A percentile compares a stretch with the other conserved stretches of the same genome.
phyloP scores from a whole-genome alignment of 2,329 filamentous ascomycete genomes.

The Daldinia eschscholtzii region DNA sequence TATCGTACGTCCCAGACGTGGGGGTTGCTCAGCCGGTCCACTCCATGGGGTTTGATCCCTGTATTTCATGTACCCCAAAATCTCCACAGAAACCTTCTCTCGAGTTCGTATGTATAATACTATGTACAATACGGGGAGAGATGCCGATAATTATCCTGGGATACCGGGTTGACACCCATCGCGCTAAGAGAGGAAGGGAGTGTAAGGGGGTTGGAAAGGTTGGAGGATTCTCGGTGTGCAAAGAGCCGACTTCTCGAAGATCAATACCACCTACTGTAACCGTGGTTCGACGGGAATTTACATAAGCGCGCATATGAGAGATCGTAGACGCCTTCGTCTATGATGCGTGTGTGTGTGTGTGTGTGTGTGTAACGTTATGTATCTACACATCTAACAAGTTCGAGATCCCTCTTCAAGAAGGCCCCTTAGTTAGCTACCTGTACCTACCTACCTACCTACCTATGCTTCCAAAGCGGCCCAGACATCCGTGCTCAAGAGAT shows the following conservation, averaged over 20 bases:
- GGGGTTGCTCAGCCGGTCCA: constrained; percentile 39
- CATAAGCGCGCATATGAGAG: constrained; percentile 22
- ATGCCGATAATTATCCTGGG: constrained; percentile 34
- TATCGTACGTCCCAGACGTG: constrained; percentile 13
- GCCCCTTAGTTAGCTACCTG: neutral
- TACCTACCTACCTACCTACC: neutral
- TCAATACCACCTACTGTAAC: constrained; percentile 7
- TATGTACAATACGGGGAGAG: constrained; percentile 13
- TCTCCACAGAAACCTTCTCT: constrained; percentile 43
- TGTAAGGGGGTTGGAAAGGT: constrained; percentile 20
- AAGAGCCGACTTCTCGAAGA: constrained; percentile 30
- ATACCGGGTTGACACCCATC: constrained; percentile 25
- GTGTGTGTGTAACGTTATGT: neutral
- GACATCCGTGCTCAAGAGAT: neutral
- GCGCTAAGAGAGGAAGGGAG: constrained; percentile 11
- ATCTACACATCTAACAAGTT: neutral
- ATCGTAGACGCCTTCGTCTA: constrained; percentile 1
- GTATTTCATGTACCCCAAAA: constrained; percentile 46
- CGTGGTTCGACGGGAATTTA: constrained; percentile 19
- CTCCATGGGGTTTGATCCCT: constrained; percentile 49
- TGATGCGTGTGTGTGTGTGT: constrained; percentile 2
- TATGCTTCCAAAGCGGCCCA: neutral
- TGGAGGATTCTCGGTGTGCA: constrained; percentile 27
- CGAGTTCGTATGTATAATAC: constrained; percentile 25
- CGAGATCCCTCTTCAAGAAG: constrained; percentile 1